A percentile compares a stretch with the other conserved stretches of the same genome.
Evolutionary conservation across 768 basidiomycete species (phyloP).

Genomic region (Calvatia gigantea): DNA sequence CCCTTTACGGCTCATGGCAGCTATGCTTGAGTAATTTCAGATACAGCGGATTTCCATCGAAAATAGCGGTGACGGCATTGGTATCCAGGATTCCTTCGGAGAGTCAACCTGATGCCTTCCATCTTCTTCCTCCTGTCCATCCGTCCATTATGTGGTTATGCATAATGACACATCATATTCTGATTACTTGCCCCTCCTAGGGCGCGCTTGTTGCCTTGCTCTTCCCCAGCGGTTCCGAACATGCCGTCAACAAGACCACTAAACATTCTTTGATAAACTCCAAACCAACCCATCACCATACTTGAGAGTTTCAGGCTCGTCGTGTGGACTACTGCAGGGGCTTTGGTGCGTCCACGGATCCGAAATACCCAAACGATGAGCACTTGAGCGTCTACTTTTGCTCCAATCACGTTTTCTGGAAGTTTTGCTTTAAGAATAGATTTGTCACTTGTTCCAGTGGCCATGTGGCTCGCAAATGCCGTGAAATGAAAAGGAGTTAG

Average conservation of each 20-base stretch:
- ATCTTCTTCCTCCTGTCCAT: constrained; percentile 1
- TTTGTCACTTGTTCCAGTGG: constrained; percentile 6
- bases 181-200: constrained; percentile 1
- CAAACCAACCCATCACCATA: too few species aligned
- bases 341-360: too few species aligned
- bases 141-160: constrained; percentile 8
- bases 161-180: constrained; percentile 8
- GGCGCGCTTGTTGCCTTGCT: neutral
- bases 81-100: constrained; percentile 18
- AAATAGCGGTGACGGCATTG: constrained; percentile 24
- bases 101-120: constrained; percentile 7
- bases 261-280: too few species aligned
- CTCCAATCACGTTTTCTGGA: neutral
- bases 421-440: constrained; percentile 5
- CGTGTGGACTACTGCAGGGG: too few species aligned
- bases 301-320: too few species aligned
- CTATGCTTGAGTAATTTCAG: neutral
- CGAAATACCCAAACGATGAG: too few species aligned
- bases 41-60: constrained; percentile 22
- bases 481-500: constrained; percentile 9
- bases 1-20: neutral
- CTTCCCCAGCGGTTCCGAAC: constrained; percentile 2
- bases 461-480: constrained; percentile 10
- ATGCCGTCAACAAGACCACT: neutral
- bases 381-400: too few species aligned